Evolutionary conservation across 2,329 filamentous ascomycete species (phyloP).

Genomic region (Ceratocystis papillata): DNA sequence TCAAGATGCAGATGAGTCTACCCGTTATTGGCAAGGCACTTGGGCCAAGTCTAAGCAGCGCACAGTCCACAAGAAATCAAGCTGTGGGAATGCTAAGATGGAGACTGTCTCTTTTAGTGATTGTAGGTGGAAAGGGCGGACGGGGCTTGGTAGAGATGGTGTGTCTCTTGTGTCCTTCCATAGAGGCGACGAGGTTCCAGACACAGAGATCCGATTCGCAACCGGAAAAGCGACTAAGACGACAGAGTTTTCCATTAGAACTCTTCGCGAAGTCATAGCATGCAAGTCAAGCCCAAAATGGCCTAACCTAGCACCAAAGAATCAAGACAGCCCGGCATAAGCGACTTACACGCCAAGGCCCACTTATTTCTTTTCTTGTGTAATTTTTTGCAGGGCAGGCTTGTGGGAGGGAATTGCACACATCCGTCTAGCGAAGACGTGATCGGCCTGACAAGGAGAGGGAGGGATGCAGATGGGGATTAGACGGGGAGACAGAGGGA

Average conservation of each 20-base stretch:
- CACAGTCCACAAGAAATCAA: not conserved
- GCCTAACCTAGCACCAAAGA: not conserved
- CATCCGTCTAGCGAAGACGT: conserved; percentile 5
- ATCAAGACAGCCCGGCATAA: not conserved
- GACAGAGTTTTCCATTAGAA: not conserved
- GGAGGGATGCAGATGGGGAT: not conserved
- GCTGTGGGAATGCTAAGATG: conserved; percentile 3
- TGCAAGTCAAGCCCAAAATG: too few species aligned
- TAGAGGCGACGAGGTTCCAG: not conserved
- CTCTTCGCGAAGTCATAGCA: not conserved
- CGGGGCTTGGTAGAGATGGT: not conserved
- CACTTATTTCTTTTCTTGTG: not conserved
- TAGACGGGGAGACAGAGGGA: not conserved
- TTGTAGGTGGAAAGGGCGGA: not conserved
- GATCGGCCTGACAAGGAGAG: not conserved
- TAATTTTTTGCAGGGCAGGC: not conserved
- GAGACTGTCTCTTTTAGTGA: not conserved
- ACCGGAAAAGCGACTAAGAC: not conserved
- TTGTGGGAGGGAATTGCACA: conserved; percentile 1
- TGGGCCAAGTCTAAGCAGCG: not conserved
- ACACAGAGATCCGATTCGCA: not conserved
- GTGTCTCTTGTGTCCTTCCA: not conserved
- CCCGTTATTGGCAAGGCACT: conserved; percentile 12
- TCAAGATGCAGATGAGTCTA: conserved; percentile 9
- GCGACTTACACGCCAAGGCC: conserved; percentile 9